Base-by-base conservation (phyloP, 495 filamentous ascomycete species). In the Aspergillus taichungensis region DNA sequence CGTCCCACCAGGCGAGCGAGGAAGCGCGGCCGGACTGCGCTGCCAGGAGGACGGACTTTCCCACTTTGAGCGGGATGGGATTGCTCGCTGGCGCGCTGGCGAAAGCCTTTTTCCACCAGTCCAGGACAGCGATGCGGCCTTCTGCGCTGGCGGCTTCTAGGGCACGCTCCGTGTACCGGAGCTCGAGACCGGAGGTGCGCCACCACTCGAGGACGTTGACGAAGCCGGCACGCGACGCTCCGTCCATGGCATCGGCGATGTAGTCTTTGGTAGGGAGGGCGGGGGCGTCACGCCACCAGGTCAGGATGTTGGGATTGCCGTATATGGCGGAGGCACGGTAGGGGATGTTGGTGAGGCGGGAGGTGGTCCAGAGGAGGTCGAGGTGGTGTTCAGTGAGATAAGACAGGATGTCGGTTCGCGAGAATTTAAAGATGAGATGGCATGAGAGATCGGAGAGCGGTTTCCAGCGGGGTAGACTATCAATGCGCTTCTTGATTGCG, bases 191-290 rank as follows among this genome's bases (percentile, higher is more conserved):
- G 0, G 86, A 90, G 14, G 77, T 69, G 11, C 82, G 79, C 90
- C 90, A 96, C 90, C 90, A 96, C 38, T 94, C 84, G 4, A 96
- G 73, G 0, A 94, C 85, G 43, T 85, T 79, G 24, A 91, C 73
- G 53, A 87, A 87, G 9, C 90, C 89, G 32, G 84, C 79, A 34
- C 82, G 79, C 11, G 85, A 91, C 9, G 90, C 90, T 34, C 85
- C 83, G 61, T 96, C 86, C 54, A 96, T 75, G 27, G 89, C 85
- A 60, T 95, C 88, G 37, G 78, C 69, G 32, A 70, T 75, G 60
- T 85, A 84, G 57, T 90, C 80, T 65, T 89, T 91, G 45, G 80
- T 83, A 2, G 89, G 72, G 43, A 90, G 87, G 3, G 77, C 80
- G 0, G 86, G 82, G 0, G 82, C 84, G 30, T 78, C 82, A 12